Evolutionary conservation across 768 basidiomycete genomes (phyloP).

Genomic region (Suillus ampliporus): DNA sequence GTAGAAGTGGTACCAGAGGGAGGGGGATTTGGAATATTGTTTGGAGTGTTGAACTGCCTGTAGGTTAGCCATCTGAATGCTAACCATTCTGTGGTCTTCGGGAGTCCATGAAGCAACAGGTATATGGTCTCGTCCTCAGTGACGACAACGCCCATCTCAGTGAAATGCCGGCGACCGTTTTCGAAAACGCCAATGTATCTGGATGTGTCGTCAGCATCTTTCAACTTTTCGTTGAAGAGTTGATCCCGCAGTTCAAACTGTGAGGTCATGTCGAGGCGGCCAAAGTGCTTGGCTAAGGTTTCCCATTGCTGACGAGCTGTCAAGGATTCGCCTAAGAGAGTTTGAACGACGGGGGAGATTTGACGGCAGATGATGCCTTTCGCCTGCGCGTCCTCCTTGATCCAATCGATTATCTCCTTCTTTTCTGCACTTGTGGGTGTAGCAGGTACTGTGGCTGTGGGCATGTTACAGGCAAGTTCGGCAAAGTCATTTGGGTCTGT

Average conservation of each 20-base stretch:
- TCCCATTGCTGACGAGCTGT: constrained; percentile 1
- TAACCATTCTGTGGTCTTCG: not conserved
- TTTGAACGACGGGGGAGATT: not conserved
- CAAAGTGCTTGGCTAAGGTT: not conserved
- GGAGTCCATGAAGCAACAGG: not conserved
- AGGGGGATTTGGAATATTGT: too few species aligned
- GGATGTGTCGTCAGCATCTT: not conserved
- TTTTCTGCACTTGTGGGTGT: not conserved
- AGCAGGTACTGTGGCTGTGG: too few species aligned
- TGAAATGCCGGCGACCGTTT: not conserved
- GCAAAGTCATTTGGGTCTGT: too few species aligned
- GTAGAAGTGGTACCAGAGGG: too few species aligned
- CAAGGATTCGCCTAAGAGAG: not conserved
- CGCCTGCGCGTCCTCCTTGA: not conserved
- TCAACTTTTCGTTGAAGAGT: not conserved
- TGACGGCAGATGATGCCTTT: constrained; percentile 9
- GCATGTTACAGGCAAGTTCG: too few species aligned
- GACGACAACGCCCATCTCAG: not conserved
- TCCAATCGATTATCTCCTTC: constrained; percentile 5
- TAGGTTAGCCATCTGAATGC: not conserved
- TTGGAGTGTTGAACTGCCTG: not conserved
- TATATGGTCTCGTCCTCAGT: not conserved
- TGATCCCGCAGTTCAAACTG: not conserved
- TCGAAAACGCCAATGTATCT: not conserved
- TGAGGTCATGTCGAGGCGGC: not conserved